Base-by-base conservation (phyloP, 1,284 basidiomycete species). In the Cryptococcus maquisensis region DNA sequence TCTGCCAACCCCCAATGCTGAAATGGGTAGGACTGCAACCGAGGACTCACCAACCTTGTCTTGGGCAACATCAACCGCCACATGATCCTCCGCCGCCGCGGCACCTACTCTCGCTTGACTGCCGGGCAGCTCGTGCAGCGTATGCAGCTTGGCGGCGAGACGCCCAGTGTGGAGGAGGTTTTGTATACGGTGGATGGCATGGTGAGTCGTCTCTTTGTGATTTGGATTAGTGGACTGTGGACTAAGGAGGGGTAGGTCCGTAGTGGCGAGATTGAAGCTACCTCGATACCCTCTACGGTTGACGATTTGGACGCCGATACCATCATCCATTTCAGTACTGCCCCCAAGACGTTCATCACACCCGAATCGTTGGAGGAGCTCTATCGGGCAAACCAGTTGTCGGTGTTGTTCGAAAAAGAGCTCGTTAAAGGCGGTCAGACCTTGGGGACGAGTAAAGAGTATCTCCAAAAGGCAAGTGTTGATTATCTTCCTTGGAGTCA, bases 21-120 rank as follows among this genome's bases (percentile, higher is more conserved):
- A 21, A n/a, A 15, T 12, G 21, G 21, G 4, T 44, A 73, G 73
- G 73, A 75, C 49, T 59, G 56, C 51, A 75, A 73, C 49, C 16
- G 36, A 3, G 71, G 73, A 2, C 55, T 75, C 12, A 41, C 70
- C 3, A 55, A 62, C 16, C 63, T 61, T 26, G 62, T 73, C 16
- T 20, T 70, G 18, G 52, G 38, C 15, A 68, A 69, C 6, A 65
- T 72, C 36, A 55, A 65, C 12, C 64, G 58, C 38, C 54, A 65
- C 24, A 53, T 62, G 37, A 70, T 75, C 18, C 49, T 69, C n/a
- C 59, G 61, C 18, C 42, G 69, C 23, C 62, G 62, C 28, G 49
- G 59, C 37, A 64, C 61, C 1, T 75, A 69, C 55, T 66, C 69
- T 15, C 56, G 68, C 12, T 44, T 74, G 51, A 62, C 62, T 0